Evolutionary conservation across 2,329 filamentous ascomycete species (phyloP).

Genomic region (Bipolaris cookei): DNA sequence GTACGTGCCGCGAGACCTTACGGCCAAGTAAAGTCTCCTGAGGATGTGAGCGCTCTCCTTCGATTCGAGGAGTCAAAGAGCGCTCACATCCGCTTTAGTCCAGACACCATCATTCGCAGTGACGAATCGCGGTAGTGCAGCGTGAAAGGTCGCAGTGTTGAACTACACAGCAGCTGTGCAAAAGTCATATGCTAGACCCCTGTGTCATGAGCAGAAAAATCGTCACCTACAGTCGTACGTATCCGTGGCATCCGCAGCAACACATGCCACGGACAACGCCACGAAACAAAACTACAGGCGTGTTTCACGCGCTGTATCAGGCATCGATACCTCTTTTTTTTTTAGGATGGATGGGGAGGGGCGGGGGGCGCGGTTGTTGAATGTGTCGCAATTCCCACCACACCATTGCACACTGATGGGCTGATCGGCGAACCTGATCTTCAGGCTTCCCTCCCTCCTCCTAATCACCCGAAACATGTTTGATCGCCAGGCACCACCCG

Average conservation of each 20-base stretch:
- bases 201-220: too few relatives aligned
- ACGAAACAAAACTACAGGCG: neutral
- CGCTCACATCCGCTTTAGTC: too few relatives aligned
- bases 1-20: too few relatives aligned
- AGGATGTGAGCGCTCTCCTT: too few relatives aligned
- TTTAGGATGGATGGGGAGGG: neutral
- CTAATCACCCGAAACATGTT: constrained; percentile 5
- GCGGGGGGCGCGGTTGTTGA: neutral
- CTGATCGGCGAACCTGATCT: constrained; percentile 16
- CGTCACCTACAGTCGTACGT: too few relatives aligned
- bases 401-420: neutral
- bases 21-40: too few relatives aligned
- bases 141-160: too few relatives aligned
- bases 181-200: too few relatives aligned
- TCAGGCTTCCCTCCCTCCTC: neutral
- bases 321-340: neutral
- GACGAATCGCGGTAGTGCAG: too few relatives aligned
- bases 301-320: neutral
- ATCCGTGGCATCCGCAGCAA: neutral
- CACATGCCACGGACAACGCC: neutral
- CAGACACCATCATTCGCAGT: too few relatives aligned
- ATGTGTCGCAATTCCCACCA: neutral
- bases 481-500: constrained; percentile 18
- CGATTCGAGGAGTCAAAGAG: too few relatives aligned
- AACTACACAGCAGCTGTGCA: too few relatives aligned